phyloP scores from a whole-genome alignment of 495 filamentous ascomycete species.

The Xylaria palmicola region DNA sequence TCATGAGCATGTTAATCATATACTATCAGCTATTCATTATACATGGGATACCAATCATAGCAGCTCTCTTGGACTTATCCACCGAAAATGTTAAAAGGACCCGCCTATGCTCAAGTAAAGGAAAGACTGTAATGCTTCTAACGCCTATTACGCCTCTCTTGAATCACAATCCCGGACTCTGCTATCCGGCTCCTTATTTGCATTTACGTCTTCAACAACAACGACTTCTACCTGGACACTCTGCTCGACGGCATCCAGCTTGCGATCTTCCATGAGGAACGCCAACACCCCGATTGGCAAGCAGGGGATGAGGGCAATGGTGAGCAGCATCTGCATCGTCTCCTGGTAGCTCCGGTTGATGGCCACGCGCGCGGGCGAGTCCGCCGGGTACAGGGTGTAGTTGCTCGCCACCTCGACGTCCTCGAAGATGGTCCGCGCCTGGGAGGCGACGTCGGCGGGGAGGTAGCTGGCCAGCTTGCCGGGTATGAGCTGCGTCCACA shows the following conservation, averaged over 20 bases:
- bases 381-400: constrained; percentile 40
- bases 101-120: neutral
- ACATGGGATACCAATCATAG: neutral
- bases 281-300: constrained; percentile 44
- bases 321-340: constrained; percentile 51
- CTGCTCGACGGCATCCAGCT: constrained; percentile 32
- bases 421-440: constrained; percentile 51
- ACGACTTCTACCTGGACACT: constrained; percentile 9
- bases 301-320: constrained; percentile 45
- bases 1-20: neutral
- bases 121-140: too few species aligned
- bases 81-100: neutral
- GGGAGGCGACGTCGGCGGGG: constrained; percentile 47
- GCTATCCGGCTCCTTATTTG: neutral
- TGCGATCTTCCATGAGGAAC: constrained; percentile 48
- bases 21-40: neutral
- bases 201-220: neutral
- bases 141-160: neutral
- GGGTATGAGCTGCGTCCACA: constrained; percentile 61
- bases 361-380: constrained; percentile 47
- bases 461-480: constrained; percentile 49
- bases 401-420: constrained; percentile 49
- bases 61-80: neutral
- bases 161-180: neutral
- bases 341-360: constrained; percentile 56